These are phyloP conservation scores for Pulveroboletus ravenelii DNA, from an alignment of 768 basidiomycete genomes.

Conservation along the genomic window DNA sequence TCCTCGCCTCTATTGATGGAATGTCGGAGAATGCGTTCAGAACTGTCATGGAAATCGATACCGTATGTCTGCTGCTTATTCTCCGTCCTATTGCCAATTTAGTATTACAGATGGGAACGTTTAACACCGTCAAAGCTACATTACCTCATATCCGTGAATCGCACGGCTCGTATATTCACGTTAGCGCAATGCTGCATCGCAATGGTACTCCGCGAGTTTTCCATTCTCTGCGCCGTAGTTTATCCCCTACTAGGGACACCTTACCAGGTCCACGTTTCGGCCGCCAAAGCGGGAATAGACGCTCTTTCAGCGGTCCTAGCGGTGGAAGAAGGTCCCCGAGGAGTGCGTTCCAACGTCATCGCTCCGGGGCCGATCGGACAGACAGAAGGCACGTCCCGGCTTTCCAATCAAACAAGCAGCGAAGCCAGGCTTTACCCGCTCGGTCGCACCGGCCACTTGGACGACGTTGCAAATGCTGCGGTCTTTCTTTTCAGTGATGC, in stretches of 20 bases:
- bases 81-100: background rate
- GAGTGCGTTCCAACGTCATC: slow-evolving; percentile 87
- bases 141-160: slow-evolving; percentile 64
- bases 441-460: slow-evolving; percentile 53
- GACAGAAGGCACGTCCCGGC: slow-evolving; percentile 73
- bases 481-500: slow-evolving; percentile 82
- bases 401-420: slow-evolving; percentile 26
- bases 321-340: slow-evolving; percentile 90
- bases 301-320: slow-evolving; percentile 82
- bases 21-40: slow-evolving; percentile 88
- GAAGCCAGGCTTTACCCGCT: slow-evolving; percentile 19
- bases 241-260: slow-evolving; percentile 51
- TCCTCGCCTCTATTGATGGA: slow-evolving; percentile 78
- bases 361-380: slow-evolving; percentile 77
- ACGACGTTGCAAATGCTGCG: slow-evolving; percentile 66
- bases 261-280: slow-evolving; percentile 89
- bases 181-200: slow-evolving; percentile 87
- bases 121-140: slow-evolving; percentile 92
- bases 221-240: background rate
- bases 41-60: slow-evolving; percentile 93
- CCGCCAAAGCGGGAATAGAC: slow-evolving; percentile 93
- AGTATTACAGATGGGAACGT: slow-evolving; percentile 70
- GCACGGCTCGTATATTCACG: slow-evolving; percentile 81
- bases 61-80: slow-evolving; percentile 42
- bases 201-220: slow-evolving; percentile 40